Evolutionary conservation across 768 basidiomycete genomes (phyloP), one percentile per base, ranked within the genome.

Genomic region (Flagelloscypha sp.): DNA sequence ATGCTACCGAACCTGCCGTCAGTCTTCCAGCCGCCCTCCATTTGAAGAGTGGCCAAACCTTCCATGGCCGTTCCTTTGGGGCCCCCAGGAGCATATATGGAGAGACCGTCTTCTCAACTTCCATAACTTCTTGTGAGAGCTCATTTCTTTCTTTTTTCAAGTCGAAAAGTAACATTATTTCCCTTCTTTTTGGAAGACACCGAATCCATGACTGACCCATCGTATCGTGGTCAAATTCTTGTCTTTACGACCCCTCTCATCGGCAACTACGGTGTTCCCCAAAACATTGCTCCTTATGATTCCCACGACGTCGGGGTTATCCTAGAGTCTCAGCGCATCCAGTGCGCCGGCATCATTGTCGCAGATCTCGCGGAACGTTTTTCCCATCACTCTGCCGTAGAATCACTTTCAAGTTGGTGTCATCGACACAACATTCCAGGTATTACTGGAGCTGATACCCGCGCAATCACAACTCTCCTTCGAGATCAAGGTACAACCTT

Each of bases 181-280:
- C 35, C 37, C 12, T 7, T 42, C 40, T 44, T 40, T 16, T 13
- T 18, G 25, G n/a, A 53, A 94, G 92, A 99, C 58, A 98, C 94
- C 30, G 95, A 99, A 62, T 95, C 90, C 6, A 97, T 99, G 95
- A 99, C 95, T 24, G 95, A 99, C 57, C 95, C 95, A 6, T 98
- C 95, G 6, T 98, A 99, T 61, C 85, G 89, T 22, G 84, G 89
- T 33, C 95, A 99, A 61, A 94, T 99, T 53, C 76, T 99, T 44
- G 95, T 99, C 38, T 99, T 99, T 66, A 99, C 95, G 28, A 84
- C 93, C 0, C 95, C 95, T 7, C 76, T 99, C 60, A 95, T 99
- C 46, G 95, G 95, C 25, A 99, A 99, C 59, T 99, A 99, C 52
- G 95, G 95, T 36, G 90, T 99, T 7, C 95, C 95, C 5, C 49